Evolutionary conservation across 371 early-diverging fungal genomes (phyloP), one percentile per base, ranked within the genome.

Genomic region (Mucor velutinosus): DNA sequence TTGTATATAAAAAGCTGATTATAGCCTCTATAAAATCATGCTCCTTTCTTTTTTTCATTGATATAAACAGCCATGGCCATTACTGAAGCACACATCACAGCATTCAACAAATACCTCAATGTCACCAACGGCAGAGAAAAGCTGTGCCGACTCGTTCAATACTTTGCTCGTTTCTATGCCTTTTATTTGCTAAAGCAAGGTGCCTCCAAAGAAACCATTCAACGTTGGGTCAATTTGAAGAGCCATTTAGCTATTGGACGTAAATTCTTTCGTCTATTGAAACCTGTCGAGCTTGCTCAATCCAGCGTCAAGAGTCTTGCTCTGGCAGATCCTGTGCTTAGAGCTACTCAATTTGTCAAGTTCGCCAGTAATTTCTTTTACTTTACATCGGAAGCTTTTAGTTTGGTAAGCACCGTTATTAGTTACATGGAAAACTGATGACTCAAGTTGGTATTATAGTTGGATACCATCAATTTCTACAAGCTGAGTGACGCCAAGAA

Each of bases 51-150:
- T 14, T 37, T 11, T 37, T 14, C 14, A 37, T 14, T 14, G 4
- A 35, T 43, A 43, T 6, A 17, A 12, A 15, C n/a, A 43, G 61
- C 55, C 39, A 69, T 71, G 67, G 56, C 58, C n/a, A 51, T 69
- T 15, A 61, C 64, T 11, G 65, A 72, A 25, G 66, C 66, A 19
- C 72, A 69, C 25, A 66, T 77, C 5, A 75, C 71, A 41, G 66
- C 72, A 30, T 37, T 77, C 17, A 78, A 76, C 57, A 53, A 64
- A 12, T 89, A 75, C 70, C 76, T 88, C 11, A 79, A 73, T 57
- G 88, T 88, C 10, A 90, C 92, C 7, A 82, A 79, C 1, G 94
- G 93, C 41, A 88, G 94, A 61, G 94, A 94, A 76, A 94, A 94
- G 72, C 65, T 84, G 1, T 93, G 91, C 72, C 83, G 94, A 58